Base-by-base conservation (phyloP, 164 flowering plant species). In the Annona squamosa region DNA sequence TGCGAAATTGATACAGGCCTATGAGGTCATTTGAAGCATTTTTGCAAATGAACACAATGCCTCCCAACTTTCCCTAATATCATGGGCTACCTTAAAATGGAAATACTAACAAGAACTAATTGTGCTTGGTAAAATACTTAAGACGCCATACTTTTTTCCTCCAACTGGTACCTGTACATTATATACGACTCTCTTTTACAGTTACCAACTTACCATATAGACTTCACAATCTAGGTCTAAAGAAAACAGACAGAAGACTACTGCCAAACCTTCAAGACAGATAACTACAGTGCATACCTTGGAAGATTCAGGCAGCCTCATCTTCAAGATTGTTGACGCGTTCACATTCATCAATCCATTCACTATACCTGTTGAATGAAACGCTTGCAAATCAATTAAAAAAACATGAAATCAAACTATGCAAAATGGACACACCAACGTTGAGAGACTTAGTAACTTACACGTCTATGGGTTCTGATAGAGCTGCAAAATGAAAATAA, bases 301-400 rank as follows among this genome's bases (percentile, higher is more conserved):
- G 9, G 16, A 48, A 43, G 17, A 3, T n/a, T 71, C 26, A 71
- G n/a, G 81, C 84, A 68, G 68, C 91, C 16, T 82, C 90, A 56
- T 84, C 88, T 74, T 83, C 88, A 13, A 78, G 81, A 79, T 72
- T 85, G 83, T 88, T 88, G 16, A 85, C 91, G 65, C 90, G 80
- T 63, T 88, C 91, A 61, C 90, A 86, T 76, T 86, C 91, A 64
- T 88, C 91, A 16, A 88, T 88, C 91, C 91, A 88, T 77, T 88
- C 91, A 59, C 91, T 88, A 19, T 88, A 88, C 74, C 91, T 87
- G 87, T 74, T 74, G 43, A 73, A 4, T 63, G 16, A 9, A 26
- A 41, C 12, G 13, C 3, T 48, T 56, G 12, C 19, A 41, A 56
- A 2, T 2, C 52, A 74, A 71, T 41, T 26, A 26, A 26, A 26